Percentiles rank a stretch among this genome's conserved stretches.
Evolutionary conservation across 176 grass and related monocot genomes (phyloP).

Genomic region (Bromus sterilis): DNA sequence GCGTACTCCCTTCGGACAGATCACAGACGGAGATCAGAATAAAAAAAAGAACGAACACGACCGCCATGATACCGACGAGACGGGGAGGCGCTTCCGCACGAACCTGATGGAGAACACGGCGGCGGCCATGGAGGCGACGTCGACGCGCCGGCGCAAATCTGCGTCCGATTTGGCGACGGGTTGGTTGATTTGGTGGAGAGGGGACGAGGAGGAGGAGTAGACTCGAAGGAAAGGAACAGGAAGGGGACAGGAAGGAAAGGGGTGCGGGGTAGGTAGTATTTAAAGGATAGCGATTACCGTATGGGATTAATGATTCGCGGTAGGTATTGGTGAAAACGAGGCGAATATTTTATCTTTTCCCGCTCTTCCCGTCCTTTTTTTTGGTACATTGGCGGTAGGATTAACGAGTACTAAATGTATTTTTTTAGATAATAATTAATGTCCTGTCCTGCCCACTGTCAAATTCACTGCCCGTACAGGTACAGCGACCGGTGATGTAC

Average conservation of each 20-base stretch:
- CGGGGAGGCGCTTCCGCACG: background rate
- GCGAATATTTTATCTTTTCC: slow-evolving; percentile 14
- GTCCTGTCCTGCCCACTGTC: no score
- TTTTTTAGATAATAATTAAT: no score
- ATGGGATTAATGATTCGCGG: background rate
- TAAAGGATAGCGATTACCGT: background rate
- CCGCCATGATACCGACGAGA: background rate
- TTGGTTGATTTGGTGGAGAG: background rate
- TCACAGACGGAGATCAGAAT: background rate
- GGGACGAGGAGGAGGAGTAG: background rate
- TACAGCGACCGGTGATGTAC: slow-evolving; percentile 32
- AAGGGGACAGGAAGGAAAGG: background rate
- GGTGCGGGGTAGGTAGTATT: background rate
- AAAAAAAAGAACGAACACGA: background rate
- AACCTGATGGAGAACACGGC: slow-evolving; percentile 49
- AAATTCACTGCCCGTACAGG: slow-evolving; percentile 4
- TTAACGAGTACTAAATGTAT: no score
- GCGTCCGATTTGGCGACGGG: background rate
- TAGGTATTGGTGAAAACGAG: background rate
- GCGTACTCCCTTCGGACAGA: slow-evolving; percentile 28
- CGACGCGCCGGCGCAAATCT: background rate
- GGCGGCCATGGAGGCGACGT: slow-evolving; percentile 12
- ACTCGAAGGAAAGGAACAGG: background rate
- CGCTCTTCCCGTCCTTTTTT: background rate
- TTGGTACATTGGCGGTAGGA: no score